Evolutionary conservation across 2,329 filamentous ascomycete species (phyloP).

Genomic region (Diaporthe nobilis): DNA sequence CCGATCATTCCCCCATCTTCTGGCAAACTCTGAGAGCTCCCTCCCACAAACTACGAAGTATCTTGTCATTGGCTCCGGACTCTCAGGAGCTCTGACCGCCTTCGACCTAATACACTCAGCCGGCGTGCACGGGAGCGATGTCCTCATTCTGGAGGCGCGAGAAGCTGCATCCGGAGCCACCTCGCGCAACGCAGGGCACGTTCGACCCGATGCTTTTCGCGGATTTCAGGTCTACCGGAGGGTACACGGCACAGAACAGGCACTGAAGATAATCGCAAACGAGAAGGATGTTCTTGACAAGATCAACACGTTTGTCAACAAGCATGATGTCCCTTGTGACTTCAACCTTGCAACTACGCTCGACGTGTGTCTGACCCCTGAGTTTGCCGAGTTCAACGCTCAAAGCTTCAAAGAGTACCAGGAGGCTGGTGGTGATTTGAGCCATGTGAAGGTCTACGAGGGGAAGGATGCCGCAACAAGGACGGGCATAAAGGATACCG

Average conservation of each 20-base stretch:
- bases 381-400: constrained; percentile 61
- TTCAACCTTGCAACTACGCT: constrained; percentile 62
- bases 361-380: constrained; percentile 62
- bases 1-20: constrained; percentile 56
- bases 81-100: constrained; percentile 57
- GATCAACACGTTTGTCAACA: constrained; percentile 57
- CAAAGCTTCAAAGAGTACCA: constrained; percentile 55
- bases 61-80: constrained; percentile 59
- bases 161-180: constrained; percentile 60
- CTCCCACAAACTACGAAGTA: constrained; percentile 52
- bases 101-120: constrained; percentile 54
- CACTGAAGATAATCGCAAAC: constrained; percentile 60
- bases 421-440: constrained; percentile 59
- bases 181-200: constrained; percentile 60
- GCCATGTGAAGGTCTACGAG: constrained; percentile 56
- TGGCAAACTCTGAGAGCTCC: constrained; percentile 51
- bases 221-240: constrained; percentile 60
- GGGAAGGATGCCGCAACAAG: constrained; percentile 55
- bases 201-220: constrained; percentile 61
- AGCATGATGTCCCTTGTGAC: constrained; percentile 59
- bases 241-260: constrained; percentile 59
- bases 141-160: constrained; percentile 59
- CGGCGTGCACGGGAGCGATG: constrained; percentile 51
- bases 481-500: constrained; percentile 54
- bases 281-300: constrained; percentile 56